These are phyloP conservation scores for Geranomyces michiganensis DNA, from an alignment of 192 early-diverging fungal genomes.

Conservation along the genomic window DNA sequence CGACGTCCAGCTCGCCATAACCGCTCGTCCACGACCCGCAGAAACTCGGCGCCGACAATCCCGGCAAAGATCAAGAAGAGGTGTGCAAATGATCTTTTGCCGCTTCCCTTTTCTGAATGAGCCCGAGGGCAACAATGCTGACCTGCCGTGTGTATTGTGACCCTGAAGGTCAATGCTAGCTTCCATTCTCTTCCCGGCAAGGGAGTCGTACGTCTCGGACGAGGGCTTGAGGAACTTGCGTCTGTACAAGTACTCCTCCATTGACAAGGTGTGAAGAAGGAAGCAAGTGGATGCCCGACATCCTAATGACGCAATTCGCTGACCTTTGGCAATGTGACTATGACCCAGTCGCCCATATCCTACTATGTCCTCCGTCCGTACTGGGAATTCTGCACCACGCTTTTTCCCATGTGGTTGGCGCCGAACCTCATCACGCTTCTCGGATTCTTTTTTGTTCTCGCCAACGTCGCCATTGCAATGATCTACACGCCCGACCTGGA, in stretches of 20 bases:
- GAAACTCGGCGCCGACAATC: background rate
- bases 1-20: background rate
- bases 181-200: slow-evolving; percentile 29
- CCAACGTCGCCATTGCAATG: slow-evolving; percentile 71
- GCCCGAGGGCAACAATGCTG: background rate
- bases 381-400: slow-evolving; percentile 86
- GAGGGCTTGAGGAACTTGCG: slow-evolving; percentile 28
- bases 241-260: slow-evolving; percentile 39
- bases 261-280: slow-evolving; percentile 23
- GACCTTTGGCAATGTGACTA: too few relatives aligned
- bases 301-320: background rate
- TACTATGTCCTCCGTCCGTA: slow-evolving; percentile 83
- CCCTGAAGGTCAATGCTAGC: slow-evolving; percentile 15
- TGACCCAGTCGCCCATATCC: slow-evolving; percentile 71
- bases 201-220: slow-evolving; percentile 34
- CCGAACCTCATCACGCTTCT: slow-evolving; percentile 91
- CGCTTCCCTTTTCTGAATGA: background rate
- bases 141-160: background rate
- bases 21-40: background rate
- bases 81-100: background rate
- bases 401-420: slow-evolving; percentile 95
- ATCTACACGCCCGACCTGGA: slow-evolving; percentile 73
- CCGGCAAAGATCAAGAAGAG: slow-evolving; percentile 3
- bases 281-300: background rate
- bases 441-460: slow-evolving; percentile 78